phyloP scores from a whole-genome alignment of 1,284 basidiomycete genomes.

The Cryptococcus sp. region DNA sequence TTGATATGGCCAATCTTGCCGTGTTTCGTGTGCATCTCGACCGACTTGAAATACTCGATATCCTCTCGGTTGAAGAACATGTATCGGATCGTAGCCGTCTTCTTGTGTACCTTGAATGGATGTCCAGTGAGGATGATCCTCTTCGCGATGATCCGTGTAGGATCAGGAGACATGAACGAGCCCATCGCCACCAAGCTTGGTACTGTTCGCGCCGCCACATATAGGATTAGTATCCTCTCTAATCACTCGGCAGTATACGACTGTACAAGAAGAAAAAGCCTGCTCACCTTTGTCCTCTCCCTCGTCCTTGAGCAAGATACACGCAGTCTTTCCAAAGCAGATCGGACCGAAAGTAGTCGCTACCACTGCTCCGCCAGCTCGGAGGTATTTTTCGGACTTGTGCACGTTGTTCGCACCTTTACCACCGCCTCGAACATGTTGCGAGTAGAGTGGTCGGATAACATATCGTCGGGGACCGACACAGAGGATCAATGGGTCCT shows the following conservation, averaged over 20 bases:
- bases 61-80: conserved; percentile 98
- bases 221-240: background rate
- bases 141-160: conserved; percentile 89
- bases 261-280: background rate
- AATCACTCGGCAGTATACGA: background rate
- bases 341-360: conserved; percentile 88
- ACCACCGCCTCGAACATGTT: conserved; percentile 84
- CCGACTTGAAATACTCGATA: conserved; percentile 88
- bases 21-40: conserved; percentile 90
- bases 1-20: conserved; percentile 89
- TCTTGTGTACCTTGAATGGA: conserved; percentile 97
- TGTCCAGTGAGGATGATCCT: conserved; percentile 91
- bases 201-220: conserved; percentile 52
- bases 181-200: conserved; percentile 89
- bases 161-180: conserved; percentile 82
- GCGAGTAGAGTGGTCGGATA: conserved; percentile 87
- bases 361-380: conserved; percentile 75
- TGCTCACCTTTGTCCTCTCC: conserved; percentile 63
- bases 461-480: conserved; percentile 82
- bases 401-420: conserved; percentile 94
- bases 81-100: conserved; percentile 95
- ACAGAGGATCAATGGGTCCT: conserved; percentile 87
- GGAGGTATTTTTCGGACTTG: conserved; percentile 92
- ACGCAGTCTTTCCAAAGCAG: conserved; percentile 81
- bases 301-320: conserved; percentile 70